A percentile compares a stretch with the other conserved stretches of the same genome.
Conservation (phyloP, 2,329 filamentous ascomycete genomes). For the Blastomyces emzantsi region DNA sequence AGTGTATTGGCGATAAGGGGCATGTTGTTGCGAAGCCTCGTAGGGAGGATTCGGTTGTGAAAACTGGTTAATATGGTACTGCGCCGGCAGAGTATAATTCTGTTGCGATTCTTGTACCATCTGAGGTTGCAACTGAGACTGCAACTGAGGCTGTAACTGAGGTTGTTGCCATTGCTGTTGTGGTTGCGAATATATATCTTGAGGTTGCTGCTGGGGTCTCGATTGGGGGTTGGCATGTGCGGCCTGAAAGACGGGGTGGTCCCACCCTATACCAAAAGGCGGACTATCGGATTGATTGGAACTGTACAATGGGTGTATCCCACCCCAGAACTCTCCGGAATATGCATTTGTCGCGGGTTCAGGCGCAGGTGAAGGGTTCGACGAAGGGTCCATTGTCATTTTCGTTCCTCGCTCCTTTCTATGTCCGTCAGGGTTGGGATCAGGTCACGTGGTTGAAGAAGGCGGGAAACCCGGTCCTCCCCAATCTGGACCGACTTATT, state of each 20-base stretch:
- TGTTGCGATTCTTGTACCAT: conserved; percentile 14
- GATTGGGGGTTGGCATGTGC: conserved; percentile 20
- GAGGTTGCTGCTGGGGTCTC: conserved; percentile 19
- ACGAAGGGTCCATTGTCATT: conserved; percentile 26
- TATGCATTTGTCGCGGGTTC: conserved; percentile 22
- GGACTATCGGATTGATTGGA: conserved; percentile 20
- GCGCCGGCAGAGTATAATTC: conserved; percentile 22
- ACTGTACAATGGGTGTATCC: conserved; percentile 27
- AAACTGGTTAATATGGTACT: conserved; percentile 23
- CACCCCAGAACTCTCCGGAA: conserved; percentile 32
- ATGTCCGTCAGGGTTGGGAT: background rate
- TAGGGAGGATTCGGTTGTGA: conserved; percentile 9
- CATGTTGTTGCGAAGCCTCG: conserved; percentile 9
- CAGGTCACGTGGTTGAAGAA: conserved; percentile 7
- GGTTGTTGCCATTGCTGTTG: conserved; percentile 19
- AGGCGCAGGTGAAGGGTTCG: conserved; percentile 22
- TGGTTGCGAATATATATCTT: conserved; percentile 21
- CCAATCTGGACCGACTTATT: background rate
- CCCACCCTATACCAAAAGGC: conserved; percentile 30
- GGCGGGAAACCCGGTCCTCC: background rate
- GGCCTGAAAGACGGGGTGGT: conserved; percentile 29
- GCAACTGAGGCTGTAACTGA: conserved; percentile 4
- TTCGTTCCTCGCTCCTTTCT: background rate
- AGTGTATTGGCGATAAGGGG: conserved; percentile 26
- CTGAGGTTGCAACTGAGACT: conserved; percentile 1